These are phyloP conservation scores for Sporothrix phasma DNA, from an alignment of 2,329 filamentous ascomycete species.

Conservation along the genomic window DNA sequence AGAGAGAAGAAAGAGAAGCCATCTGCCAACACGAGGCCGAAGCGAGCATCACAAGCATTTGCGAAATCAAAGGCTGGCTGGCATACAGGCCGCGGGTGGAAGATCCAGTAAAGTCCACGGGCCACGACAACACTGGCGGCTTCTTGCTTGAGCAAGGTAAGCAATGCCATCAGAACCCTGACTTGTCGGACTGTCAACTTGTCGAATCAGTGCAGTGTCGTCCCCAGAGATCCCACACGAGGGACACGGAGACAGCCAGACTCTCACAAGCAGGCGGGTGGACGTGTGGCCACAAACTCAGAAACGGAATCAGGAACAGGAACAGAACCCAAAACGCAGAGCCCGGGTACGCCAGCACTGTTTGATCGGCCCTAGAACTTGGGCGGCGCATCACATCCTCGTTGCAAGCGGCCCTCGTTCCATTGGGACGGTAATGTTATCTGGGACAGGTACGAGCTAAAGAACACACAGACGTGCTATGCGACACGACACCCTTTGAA, in stretches of 20 bases:
- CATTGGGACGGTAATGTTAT: not conserved
- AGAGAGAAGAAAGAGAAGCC: not conserved
- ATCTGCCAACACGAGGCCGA: not conserved
- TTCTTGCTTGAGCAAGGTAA: no score
- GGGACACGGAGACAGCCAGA: no score
- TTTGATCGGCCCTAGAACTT: slow-evolving; percentile 3
- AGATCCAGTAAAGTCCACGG: no score
- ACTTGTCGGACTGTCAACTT: no score
- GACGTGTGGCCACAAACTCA: not conserved
- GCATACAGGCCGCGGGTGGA: no score
- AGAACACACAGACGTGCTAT: not conserved
- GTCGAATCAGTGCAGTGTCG: no score
- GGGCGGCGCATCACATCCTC: not conserved
- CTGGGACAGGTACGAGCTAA: not conserved
- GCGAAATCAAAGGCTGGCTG: no score
- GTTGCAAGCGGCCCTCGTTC: not conserved
- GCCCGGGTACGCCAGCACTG: not conserved
- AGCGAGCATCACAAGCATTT: not conserved
- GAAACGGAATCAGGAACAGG: not conserved
- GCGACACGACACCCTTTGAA: not conserved
- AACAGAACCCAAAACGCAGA: not conserved
- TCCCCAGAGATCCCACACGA: not conserved
- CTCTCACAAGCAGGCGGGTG: not conserved
- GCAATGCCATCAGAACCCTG: no score
- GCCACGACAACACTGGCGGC: no score